Percentiles rank a stretch among this genome's conserved stretches.
These are phyloP conservation scores for Suillus brevipes DNA, from an alignment of 768 basidiomycete genomes.

Conservation along the genomic window DNA sequence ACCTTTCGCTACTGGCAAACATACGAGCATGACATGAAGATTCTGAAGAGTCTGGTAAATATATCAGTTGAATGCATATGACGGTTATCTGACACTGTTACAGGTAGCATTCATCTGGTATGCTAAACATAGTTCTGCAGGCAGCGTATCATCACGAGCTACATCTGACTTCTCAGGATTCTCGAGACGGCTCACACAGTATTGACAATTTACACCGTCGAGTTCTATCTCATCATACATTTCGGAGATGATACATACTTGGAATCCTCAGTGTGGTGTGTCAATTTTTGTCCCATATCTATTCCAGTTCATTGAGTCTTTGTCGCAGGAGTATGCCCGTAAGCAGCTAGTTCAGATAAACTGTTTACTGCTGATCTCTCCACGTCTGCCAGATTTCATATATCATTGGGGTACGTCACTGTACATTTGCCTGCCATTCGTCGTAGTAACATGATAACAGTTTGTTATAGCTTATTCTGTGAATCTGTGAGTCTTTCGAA, in stretches of 20 bases:
- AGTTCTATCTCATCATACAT: slow-evolving; percentile 19
- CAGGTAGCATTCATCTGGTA: slow-evolving; percentile 19
- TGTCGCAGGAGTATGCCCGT: slow-evolving; percentile 15
- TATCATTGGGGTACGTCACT: slow-evolving; percentile 11
- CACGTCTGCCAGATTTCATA: slow-evolving; percentile 7
- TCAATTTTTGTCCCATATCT: background rate
- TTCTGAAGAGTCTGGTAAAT: slow-evolving; percentile 10
- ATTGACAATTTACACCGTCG: slow-evolving; percentile 15
- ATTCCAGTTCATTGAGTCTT: background rate
- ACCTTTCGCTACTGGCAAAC: slow-evolving; percentile 14
- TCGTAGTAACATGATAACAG: background rate
- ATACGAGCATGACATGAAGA: slow-evolving; percentile 10
- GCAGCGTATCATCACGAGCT: background rate
- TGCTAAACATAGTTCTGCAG: background rate
- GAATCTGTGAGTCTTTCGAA: slow-evolving; percentile 3
- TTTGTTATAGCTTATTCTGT: slow-evolving; percentile 9
- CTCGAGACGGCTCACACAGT: slow-evolving; percentile 17
- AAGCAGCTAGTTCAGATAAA: background rate
- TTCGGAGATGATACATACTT: slow-evolving; percentile 8
- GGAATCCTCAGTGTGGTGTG: slow-evolving; percentile 15
- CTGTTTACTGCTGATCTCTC: background rate
- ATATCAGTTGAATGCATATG: background rate
- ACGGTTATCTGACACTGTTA: background rate
- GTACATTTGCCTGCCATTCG: background rate
- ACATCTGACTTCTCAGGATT: slow-evolving; percentile 6